A percentile compares a stretch with the other conserved stretches of the same genome.
Conservation (phyloP, 306 rosid genomes). For the Erythrophleum fordii region DNA sequence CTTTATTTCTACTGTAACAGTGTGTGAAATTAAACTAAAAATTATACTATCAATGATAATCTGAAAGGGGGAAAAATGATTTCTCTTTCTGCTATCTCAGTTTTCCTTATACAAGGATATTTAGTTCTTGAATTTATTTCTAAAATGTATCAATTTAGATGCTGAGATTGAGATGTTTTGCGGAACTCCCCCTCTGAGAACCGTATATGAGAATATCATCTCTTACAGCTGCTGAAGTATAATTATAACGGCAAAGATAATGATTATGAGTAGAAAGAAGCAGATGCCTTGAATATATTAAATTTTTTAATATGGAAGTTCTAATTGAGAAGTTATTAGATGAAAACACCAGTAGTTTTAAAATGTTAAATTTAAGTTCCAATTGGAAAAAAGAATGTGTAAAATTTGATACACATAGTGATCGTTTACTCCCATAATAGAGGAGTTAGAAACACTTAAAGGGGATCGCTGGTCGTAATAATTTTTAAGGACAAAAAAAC, state of each 20-base stretch:
- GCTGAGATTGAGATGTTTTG: background rate
- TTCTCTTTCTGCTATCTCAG: background rate
- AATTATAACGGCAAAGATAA: background rate
- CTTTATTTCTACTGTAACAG: slow-evolving; percentile 11
- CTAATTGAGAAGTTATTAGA: background rate
- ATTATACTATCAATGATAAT: background rate
- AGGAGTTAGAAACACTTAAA: background rate
- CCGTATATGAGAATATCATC: too few relatives aligned
- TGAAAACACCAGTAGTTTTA: background rate
- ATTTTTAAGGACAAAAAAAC: too few relatives aligned
- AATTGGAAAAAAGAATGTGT: background rate
- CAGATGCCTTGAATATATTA: background rate
- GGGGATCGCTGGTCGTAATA: too few relatives aligned
- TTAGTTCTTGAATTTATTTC: background rate
- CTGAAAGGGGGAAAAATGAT: slow-evolving; percentile 2
- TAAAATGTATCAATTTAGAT: background rate
- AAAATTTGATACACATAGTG: background rate
- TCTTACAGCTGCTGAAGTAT: background rate
- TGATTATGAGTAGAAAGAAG: background rate
- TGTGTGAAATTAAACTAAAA: slow-evolving; percentile 18
- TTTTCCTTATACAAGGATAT: slow-evolving; percentile 10
- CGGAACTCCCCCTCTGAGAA: too few relatives aligned
- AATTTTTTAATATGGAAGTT: background rate
- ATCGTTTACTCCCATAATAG: background rate
- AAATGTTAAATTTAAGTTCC: background rate